Conservation (phyloP, 2,329 filamentous ascomycete species). For the Paracoccidioides lutzii region DNA sequence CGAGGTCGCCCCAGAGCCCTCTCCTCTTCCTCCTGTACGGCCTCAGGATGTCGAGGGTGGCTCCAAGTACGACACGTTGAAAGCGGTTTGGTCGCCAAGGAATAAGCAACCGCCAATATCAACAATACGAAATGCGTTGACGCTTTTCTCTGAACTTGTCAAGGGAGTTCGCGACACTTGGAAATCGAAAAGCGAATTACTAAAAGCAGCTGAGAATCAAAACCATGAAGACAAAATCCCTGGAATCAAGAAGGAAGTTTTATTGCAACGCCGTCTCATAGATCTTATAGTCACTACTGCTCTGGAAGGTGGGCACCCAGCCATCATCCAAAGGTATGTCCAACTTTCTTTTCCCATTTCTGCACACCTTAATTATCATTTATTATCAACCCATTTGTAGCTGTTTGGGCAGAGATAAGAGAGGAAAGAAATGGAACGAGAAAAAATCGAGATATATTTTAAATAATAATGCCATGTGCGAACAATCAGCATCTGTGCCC, state of each 20-base stretch:
- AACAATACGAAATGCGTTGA: constrained; percentile 42
- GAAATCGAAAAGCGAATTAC: constrained; percentile 44
- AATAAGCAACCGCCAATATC: constrained; percentile 38
- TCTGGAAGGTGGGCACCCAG: constrained; percentile 33
- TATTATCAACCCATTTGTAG: constrained; percentile 20
- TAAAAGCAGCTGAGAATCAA: constrained; percentile 46
- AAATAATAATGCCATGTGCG: constrained; percentile 23
- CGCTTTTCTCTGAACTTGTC: constrained; percentile 47
- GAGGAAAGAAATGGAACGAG: not conserved
- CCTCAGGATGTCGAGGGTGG: constrained; percentile 41
- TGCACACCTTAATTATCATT: constrained; percentile 7
- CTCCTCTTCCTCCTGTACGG: constrained; percentile 41
- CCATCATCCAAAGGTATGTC: constrained; percentile 39
- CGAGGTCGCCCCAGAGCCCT: constrained; percentile 40
- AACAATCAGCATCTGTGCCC: constrained; percentile 12
- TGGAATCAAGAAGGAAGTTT: constrained; percentile 43
- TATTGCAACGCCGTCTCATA: constrained; percentile 45
- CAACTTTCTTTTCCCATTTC: constrained; percentile 7
- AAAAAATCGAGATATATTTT: constrained; percentile 22
- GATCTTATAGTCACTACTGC: constrained; percentile 37
- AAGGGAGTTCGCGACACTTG: constrained; percentile 48
- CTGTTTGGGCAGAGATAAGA: constrained; percentile 16
- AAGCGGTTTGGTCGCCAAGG: constrained; percentile 47
- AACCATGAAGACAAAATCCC: constrained; percentile 42
- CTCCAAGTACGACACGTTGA: constrained; percentile 46